Evolutionary conservation across 306 rosid genomes (phyloP), one percentile per base, ranked within the genome.

Genomic region (Ceratonia siliqua): DNA sequence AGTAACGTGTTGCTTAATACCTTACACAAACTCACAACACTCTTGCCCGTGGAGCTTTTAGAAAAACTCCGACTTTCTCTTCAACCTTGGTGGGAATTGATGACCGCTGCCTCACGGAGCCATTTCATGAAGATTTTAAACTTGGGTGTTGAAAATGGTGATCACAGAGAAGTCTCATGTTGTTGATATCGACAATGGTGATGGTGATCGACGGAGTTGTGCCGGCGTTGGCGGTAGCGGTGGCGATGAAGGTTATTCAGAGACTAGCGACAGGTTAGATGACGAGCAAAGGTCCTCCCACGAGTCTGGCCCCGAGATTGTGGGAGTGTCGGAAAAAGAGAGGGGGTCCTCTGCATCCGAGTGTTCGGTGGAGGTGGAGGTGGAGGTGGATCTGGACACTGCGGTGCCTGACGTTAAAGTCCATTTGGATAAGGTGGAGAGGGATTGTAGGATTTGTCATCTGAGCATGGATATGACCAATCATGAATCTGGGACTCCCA

Each of bases 401-500:
- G 84, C 66, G 39, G 74, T 56, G 33, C 49, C 55, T 22, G 91
- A 81, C 69, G 77, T 41, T 32, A 87, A 43, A 49, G 48, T 33
- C 5, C 91, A 83, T 84, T 81, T 83, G 82, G 84, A 54, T 20
- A 84, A 76, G 58, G 85, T 82, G 33, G 86, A 88, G 63, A 86
- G 87, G 75, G 89, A 88, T 57, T 90, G 91, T 43, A 83, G 92
- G 85, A 88, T 87, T 58, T 77, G 81, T 15, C 63, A 77, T 20
- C 70, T 90, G 78, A 86, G 88, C 49, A n/a, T 86, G 85, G 92
- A 87, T 81, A 80, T 86, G 72, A 54, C 84, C 8, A 84, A 84
- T 70, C 84, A 71, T 17, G 96, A 90, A 71, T 86, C 87, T 71
- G 96, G 84, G 62, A 74, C 73, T 78, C 90, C 91, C 38, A 82